These are phyloP conservation scores for Geotrichum histeridarum DNA, from an alignment of 1,139 yeast species.

Conservation along the genomic window DNA sequence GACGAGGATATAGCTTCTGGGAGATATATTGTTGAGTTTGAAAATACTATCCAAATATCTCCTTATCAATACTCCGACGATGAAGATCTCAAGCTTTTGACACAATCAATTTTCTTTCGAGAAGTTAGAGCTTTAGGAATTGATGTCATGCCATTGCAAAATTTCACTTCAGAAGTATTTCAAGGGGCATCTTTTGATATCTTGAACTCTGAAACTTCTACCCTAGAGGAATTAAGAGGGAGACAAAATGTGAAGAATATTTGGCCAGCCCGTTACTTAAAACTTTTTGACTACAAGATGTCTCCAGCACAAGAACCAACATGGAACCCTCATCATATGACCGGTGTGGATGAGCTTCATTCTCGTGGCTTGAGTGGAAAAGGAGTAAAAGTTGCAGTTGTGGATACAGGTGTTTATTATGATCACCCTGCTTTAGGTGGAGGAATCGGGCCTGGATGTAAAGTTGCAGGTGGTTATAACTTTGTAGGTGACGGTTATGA, in stretches of 20 bases:
- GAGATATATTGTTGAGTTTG: conserved; percentile 18
- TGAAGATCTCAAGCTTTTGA: conserved; percentile 2
- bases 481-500: conserved; percentile 23
- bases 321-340: conserved; percentile 26
- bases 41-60: neutral
- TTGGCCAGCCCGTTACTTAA: conserved; percentile 20
- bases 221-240: conserved; percentile 9
- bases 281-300: conserved; percentile 9
- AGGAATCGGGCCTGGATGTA: conserved; percentile 25
- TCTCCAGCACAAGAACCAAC: conserved; percentile 1
- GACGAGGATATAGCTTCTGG: conserved; percentile 14
- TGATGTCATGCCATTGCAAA: conserved; percentile 13
- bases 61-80: neutral
- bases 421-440: conserved; percentile 25
- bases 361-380: conserved; percentile 23
- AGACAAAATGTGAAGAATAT: conserved; percentile 18
- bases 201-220: neutral
- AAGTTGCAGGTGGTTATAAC: conserved; percentile 25
- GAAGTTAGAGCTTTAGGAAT: conserved; percentile 14
- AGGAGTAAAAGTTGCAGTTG: conserved; percentile 23
- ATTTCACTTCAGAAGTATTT: conserved; percentile 15
- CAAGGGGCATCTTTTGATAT: conserved; percentile 18
- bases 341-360: conserved; percentile 26
- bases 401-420: conserved; percentile 26
- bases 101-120: conserved; percentile 12